Evolutionary conservation across 306 rosid species (phyloP).

Genomic region (Prunus mongolica): DNA sequence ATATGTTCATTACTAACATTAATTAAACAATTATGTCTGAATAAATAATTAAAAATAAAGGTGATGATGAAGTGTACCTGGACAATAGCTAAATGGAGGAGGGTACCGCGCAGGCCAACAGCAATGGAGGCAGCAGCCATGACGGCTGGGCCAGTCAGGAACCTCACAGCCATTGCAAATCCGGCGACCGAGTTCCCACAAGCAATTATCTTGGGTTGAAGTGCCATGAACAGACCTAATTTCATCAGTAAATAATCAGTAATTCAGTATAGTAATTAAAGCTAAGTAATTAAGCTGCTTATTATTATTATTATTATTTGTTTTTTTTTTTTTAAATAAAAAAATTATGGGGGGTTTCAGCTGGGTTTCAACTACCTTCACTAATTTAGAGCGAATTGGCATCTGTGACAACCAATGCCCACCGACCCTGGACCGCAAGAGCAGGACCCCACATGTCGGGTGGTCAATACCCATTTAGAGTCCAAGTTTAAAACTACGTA

Average conservation of each 20-base stretch:
- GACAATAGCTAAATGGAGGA: slow-evolving; percentile 88
- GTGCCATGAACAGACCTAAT: slow-evolving; percentile 92
- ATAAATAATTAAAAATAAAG: not conserved
- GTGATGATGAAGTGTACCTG: slow-evolving; percentile 52
- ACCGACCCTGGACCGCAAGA: slow-evolving; percentile 50
- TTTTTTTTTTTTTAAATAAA: not conserved
- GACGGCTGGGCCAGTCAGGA: slow-evolving; percentile 95
- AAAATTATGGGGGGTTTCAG: not conserved
- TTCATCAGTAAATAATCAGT: not conserved
- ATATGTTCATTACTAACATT: not conserved
- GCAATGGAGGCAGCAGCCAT: slow-evolving; percentile 97
- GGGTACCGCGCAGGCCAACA: slow-evolving; percentile 86
- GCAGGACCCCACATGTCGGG: slow-evolving; percentile 81
- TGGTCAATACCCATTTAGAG: slow-evolving; percentile 33
- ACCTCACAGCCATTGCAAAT: slow-evolving; percentile 91
- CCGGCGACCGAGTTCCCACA: slow-evolving; percentile 94
- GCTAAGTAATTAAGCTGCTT: too few relatives aligned
- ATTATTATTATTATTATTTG: too few relatives aligned
- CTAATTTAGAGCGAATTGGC: slow-evolving; percentile 8
- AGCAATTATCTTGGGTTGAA: slow-evolving; percentile 94
- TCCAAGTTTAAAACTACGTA: slow-evolving; percentile 16
- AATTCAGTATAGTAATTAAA: not conserved
- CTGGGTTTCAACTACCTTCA: slow-evolving; percentile 23
- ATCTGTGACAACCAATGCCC: slow-evolving; percentile 22
- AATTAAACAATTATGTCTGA: not conserved